A percentile compares a stretch with the other conserved stretches of the same genome.
Evolutionary conservation across 306 rosid species (phyloP).

Genomic region (Trifolium repens): DNA sequence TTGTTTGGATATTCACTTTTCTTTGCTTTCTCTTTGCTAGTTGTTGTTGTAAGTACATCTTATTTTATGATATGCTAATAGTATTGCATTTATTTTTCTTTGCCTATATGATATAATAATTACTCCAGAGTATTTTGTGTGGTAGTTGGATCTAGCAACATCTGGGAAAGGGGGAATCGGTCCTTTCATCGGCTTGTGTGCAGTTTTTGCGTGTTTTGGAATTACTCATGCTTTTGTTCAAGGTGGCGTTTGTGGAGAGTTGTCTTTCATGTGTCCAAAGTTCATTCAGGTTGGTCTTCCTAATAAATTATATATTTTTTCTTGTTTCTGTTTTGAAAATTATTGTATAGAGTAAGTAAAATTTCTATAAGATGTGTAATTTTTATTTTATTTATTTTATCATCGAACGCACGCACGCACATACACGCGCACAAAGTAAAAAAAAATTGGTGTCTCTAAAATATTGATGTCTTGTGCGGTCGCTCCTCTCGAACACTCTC

Average conservation of each 20-base stretch:
- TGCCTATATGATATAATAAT: no score
- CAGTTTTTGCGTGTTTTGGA: conserved; percentile 67
- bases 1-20: conserved; percentile 57
- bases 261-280: conserved; percentile 70
- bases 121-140: no score
- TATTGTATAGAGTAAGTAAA: background rate
- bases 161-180: conserved; percentile 76
- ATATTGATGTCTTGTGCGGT: no score
- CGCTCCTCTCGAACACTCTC: no score
- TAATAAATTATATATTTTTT: background rate
- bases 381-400: no score
- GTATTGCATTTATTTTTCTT: no score
- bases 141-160: conserved; percentile 55
- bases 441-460: no score
- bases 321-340: background rate
- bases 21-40: background rate
- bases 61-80: no score
- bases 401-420: no score
- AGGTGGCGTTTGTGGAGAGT: conserved; percentile 83
- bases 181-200: conserved; percentile 65
- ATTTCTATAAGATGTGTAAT: no score
- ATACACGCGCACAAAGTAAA: no score
- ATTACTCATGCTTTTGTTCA: conserved; percentile 75
- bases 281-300: conserved; percentile 68
- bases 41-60: conserved; percentile 36